Percentiles rank a stretch among this genome's conserved stretches.
Conservation (phyloP, 345 rosid genomes). For the Hibiscus trionum region DNA sequence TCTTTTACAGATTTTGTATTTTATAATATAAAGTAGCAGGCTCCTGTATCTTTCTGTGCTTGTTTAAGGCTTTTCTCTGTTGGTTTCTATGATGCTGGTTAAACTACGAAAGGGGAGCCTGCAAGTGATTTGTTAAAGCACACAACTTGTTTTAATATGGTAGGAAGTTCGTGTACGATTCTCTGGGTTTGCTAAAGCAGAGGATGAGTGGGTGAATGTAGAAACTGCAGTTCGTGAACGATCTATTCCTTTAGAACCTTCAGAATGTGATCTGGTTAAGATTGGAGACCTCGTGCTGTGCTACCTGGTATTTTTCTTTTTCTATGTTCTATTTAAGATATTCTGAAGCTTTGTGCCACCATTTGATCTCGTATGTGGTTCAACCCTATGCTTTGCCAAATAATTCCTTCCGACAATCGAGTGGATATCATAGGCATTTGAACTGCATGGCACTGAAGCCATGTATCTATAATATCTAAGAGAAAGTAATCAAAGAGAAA, state of each 20-base stretch:
- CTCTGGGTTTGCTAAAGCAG: constrained; percentile 49
- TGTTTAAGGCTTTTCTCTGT: not conserved
- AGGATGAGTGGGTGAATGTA: constrained; percentile 90
- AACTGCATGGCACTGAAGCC: too few relatives aligned
- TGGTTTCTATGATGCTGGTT: not conserved
- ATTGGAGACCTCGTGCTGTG: constrained; percentile 69
- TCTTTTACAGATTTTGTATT: constrained; percentile 8
- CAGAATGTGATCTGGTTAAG: constrained; percentile 57
- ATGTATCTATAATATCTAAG: too few relatives aligned
- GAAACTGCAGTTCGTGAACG: constrained; percentile 52
- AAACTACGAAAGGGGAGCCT: not conserved
- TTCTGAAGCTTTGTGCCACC: not conserved
- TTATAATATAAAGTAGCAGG: not conserved
- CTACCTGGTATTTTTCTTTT: constrained; percentile 48
- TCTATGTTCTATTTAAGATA: not conserved
- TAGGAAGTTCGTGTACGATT: constrained; percentile 88
- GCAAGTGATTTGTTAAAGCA: constrained; percentile 2
- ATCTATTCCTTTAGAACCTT: constrained; percentile 73
- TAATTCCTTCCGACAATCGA: too few relatives aligned
- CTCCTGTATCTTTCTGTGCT: not conserved
- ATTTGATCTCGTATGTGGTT: not conserved
- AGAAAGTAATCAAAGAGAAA: not conserved
- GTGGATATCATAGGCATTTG: too few relatives aligned
- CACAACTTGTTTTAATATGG: not conserved
- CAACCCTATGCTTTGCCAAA: not conserved